Evolutionary conservation across 495 filamentous ascomycete species (phyloP).

Genomic region (Trichoderma erinaceum): DNA sequence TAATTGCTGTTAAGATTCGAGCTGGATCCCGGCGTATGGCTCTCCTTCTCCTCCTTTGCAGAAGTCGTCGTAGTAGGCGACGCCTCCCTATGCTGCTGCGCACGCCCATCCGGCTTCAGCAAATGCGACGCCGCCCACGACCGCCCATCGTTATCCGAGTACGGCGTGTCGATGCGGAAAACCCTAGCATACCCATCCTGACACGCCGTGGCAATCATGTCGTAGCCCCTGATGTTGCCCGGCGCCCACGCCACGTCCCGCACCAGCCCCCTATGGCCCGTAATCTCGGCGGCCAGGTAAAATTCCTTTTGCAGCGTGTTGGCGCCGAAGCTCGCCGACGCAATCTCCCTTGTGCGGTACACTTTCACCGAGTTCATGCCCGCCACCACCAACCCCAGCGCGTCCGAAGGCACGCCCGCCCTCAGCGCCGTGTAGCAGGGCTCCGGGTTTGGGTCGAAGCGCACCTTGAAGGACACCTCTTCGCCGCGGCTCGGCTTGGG

Average conservation of each 20-base stretch:
- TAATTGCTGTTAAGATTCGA: background rate
- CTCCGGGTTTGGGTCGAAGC: slow-evolving; percentile 76
- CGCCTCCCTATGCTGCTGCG: background rate
- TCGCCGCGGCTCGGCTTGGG: slow-evolving; percentile 58
- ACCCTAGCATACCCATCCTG: slow-evolving; percentile 86
- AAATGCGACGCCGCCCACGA: slow-evolving; percentile 30
- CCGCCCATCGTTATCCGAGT: slow-evolving; percentile 26
- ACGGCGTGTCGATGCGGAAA: slow-evolving; percentile 67
- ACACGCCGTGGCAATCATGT: slow-evolving; percentile 85
- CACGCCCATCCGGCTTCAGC: slow-evolving; percentile 16
- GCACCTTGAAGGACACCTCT: slow-evolving; percentile 78
- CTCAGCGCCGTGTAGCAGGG: slow-evolving; percentile 68
- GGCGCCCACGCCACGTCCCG: slow-evolving; percentile 90
- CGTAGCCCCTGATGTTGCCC: slow-evolving; percentile 76
- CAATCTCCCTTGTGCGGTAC: slow-evolving; percentile 62
- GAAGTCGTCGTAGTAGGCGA: background rate
- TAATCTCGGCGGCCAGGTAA: slow-evolving; percentile 70
- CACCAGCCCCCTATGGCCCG: slow-evolving; percentile 66
- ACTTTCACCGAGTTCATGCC: slow-evolving; percentile 74
- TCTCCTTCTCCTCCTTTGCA: background rate
- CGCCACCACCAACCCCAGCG: slow-evolving; percentile 72
- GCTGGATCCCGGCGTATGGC: background rate
- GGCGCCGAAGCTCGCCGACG: slow-evolving; percentile 46
- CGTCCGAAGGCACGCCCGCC: slow-evolving; percentile 69
- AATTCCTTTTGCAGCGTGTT: slow-evolving; percentile 54